Conservation (phyloP, 1,284 basidiomycete genomes). For the Leccinum solheimii region DNA sequence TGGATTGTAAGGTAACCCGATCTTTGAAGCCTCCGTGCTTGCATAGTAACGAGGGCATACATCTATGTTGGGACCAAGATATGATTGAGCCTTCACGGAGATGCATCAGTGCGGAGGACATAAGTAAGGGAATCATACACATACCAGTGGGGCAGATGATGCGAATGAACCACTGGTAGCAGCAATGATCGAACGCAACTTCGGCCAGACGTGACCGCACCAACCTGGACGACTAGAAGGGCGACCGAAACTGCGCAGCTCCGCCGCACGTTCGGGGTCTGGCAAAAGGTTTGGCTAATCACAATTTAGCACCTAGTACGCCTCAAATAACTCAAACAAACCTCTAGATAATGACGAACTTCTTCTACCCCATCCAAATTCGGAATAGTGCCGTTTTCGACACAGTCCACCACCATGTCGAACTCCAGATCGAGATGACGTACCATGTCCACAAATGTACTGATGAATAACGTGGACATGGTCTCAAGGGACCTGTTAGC, state of each 20-base stretch:
- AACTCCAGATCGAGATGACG: not conserved
- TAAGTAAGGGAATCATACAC: not conserved
- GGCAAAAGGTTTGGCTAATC: not conserved
- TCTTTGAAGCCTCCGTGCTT: slow-evolving; percentile 2
- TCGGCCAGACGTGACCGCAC: slow-evolving; percentile 6
- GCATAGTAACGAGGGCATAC: slow-evolving; percentile 4
- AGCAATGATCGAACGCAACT: slow-evolving; percentile 5
- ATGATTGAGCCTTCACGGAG: not conserved
- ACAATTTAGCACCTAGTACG: not conserved
- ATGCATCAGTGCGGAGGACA: not conserved
- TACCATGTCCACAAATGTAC: slow-evolving; percentile 11
- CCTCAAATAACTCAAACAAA: not conserved
- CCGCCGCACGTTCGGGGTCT: slow-evolving; percentile 19
- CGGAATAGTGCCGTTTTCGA: not conserved
- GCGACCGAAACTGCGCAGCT: slow-evolving; percentile 21
- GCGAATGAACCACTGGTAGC: slow-evolving; percentile 12
- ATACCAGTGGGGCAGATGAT: slow-evolving; percentile 6
- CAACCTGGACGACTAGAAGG: slow-evolving; percentile 18
- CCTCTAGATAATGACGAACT: slow-evolving; percentile 13
- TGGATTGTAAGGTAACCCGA: slow-evolving; percentile 11
- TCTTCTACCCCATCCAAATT: slow-evolving; percentile 10
- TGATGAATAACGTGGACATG: slow-evolving; percentile 9
- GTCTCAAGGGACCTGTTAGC: not conserved
- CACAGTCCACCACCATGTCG: not conserved
- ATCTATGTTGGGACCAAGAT: slow-evolving; percentile 9